These are phyloP conservation scores for Plasmodium yoelii DNA, from an alignment of 169 alveolate species.

Conservation along the genomic window DNA sequence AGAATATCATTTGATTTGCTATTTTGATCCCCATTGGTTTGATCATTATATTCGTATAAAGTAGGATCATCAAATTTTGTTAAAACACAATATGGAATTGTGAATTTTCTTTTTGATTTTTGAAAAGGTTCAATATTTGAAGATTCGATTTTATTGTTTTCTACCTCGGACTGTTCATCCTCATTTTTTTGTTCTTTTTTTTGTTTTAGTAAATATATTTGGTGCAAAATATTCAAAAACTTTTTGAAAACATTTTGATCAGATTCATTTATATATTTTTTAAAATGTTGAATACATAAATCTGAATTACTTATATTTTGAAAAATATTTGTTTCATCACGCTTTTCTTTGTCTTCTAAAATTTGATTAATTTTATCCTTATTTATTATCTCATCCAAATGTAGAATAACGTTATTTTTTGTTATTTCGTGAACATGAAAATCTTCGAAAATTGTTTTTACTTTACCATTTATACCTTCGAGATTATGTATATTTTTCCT, in stretches of 20 bases:
- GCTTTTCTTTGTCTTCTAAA: conserved; percentile 42
- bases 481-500: conserved; percentile 24
- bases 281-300: conserved; percentile 8
- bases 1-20: neutral
- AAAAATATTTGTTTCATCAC: conserved; percentile 26
- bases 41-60: too few relatives aligned
- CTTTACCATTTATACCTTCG: conserved; percentile 75
- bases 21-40: neutral
- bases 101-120: neutral
- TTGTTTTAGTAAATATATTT: conserved; percentile 45
- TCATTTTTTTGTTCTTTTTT: conserved; percentile 1
- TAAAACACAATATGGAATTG: neutral
- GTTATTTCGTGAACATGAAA: conserved; percentile 82
- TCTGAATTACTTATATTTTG: conserved; percentile 21
- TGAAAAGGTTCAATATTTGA: neutral
- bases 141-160: neutral
- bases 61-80: neutral
- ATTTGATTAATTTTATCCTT: conserved; percentile 41
- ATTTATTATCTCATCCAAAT: conserved; percentile 65
- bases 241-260: conserved; percentile 16
- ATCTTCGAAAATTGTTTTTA: conserved; percentile 80
- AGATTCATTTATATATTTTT: conserved; percentile 19
- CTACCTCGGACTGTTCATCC: neutral
- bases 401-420: conserved; percentile 58
- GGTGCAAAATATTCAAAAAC: conserved; percentile 21